phyloP scores from a whole-genome alignment of 352 stramenopile species.

The Thalassiosira mediterranea region DNA sequence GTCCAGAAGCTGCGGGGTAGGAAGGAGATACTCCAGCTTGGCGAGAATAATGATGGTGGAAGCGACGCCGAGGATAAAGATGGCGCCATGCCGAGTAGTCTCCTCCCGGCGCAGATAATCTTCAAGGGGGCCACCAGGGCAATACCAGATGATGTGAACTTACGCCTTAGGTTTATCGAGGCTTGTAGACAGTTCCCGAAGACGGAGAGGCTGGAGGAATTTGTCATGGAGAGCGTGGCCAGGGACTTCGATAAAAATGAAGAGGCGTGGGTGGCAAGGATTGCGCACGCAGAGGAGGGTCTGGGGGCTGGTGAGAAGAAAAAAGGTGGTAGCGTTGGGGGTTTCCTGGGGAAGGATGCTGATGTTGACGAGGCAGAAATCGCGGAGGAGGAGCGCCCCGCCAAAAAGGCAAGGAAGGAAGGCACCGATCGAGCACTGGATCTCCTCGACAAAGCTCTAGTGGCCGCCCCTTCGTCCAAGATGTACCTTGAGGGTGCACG shows the following conservation, averaged over 20 bases:
- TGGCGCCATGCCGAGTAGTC: conserved; percentile 31
- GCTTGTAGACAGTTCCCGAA: conserved; percentile 70
- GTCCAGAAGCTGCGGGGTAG: conserved; percentile 73
- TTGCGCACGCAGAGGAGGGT: conserved; percentile 55
- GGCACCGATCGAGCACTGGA: conserved; percentile 42
- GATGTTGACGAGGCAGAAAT: no score
- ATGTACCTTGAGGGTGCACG: conserved; percentile 68
- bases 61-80: conserved; percentile 13
- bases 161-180: conserved; percentile 76
- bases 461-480: conserved; percentile 48
- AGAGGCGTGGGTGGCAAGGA: conserved; percentile 76
- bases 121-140: conserved; percentile 76
- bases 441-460: conserved; percentile 61
- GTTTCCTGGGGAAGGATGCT: conserved; percentile 10
- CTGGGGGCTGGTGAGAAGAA: conserved; percentile 19
- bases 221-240: conserved; percentile 62
- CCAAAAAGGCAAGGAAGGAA: conserved; percentile 28
- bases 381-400: conserved; percentile 6
- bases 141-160: conserved; percentile 61
- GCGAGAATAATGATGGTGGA: conserved; percentile 8
- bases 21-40: conserved; percentile 60
- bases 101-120: conserved; percentile 60
- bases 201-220: conserved; percentile 56
- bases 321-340: conserved; percentile 1
- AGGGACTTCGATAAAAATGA: conserved; percentile 61